A percentile compares a stretch with the other conserved stretches of the same genome.
Conservation (phyloP, 805 yeast species). For the Maudiozyma serrabonitensis region DNA sequence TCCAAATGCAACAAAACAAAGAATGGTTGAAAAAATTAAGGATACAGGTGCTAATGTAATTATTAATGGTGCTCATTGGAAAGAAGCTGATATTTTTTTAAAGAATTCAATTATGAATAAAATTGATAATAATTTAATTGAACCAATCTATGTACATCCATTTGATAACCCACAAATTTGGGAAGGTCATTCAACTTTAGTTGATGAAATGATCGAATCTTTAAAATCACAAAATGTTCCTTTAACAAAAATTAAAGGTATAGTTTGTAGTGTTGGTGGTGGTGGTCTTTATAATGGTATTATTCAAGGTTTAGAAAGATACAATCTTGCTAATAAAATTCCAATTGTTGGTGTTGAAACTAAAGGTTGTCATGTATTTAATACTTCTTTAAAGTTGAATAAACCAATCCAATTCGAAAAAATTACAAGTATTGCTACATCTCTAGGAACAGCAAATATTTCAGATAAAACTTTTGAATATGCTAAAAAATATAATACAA, state of each 20-base stretch:
- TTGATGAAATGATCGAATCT: slow-evolving; percentile 35
- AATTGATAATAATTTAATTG: slow-evolving; percentile 11
- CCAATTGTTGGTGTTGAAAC: slow-evolving; percentile 49
- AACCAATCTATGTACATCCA: slow-evolving; percentile 46
- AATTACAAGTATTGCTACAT: slow-evolving; percentile 48
- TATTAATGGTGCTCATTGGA: slow-evolving; percentile 37
- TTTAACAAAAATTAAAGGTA: slow-evolving; percentile 31
- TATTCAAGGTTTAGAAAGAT: slow-evolving; percentile 34
- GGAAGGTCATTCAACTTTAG: slow-evolving; percentile 43
- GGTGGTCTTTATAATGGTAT: slow-evolving; percentile 50
- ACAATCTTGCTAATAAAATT: slow-evolving; percentile 29
- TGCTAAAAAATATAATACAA: slow-evolving; percentile 31
- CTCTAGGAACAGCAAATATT: slow-evolving; percentile 53
- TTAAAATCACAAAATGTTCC: slow-evolving; percentile 16
- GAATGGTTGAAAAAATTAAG: slow-evolving; percentile 34
- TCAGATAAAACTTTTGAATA: slow-evolving; percentile 42
- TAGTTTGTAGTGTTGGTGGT: slow-evolving; percentile 49
- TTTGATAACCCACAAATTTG: slow-evolving; percentile 42
- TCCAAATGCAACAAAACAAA: slow-evolving; percentile 39
- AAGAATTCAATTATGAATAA: slow-evolving; percentile 23
- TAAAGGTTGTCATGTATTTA: slow-evolving; percentile 50
- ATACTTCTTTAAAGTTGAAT: slow-evolving; percentile 39
- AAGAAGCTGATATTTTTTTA: slow-evolving; percentile 42
- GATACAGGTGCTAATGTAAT: slow-evolving; percentile 41
- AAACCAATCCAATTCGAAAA: slow-evolving; percentile 36